Conservation (phyloP, 2,329 filamentous ascomycete genomes). For the Celoporthe dispersa region DNA sequence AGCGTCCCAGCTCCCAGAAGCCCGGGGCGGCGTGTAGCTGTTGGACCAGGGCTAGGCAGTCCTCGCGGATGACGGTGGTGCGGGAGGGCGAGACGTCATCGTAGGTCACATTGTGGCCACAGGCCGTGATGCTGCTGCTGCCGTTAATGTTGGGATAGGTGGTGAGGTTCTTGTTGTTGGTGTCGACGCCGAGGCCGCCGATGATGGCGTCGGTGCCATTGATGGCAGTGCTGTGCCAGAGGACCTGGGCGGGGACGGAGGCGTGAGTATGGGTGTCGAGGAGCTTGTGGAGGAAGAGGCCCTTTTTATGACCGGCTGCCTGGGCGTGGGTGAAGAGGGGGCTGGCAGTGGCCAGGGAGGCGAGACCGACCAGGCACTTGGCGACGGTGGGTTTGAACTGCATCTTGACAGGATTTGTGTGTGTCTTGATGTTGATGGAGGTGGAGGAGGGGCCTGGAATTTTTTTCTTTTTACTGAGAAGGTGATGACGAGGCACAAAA, state of each 20-base stretch:
- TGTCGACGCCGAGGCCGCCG: not conserved
- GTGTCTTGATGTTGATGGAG: not conserved
- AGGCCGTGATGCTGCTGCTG: constrained; percentile 13
- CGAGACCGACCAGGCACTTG: not conserved
- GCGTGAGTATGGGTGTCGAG: not conserved
- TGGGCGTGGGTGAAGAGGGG: not conserved
- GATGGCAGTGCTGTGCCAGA: constrained; percentile 8
- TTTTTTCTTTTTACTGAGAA: not conserved
- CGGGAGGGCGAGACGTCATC: constrained; percentile 15
- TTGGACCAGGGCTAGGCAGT: constrained; percentile 2
- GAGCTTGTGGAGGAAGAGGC: not conserved
- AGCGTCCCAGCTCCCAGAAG: constrained; percentile 14
- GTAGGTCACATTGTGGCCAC: constrained; percentile 8
- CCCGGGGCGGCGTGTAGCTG: constrained; percentile 4
- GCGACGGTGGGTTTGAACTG: not conserved
- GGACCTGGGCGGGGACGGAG: not conserved
- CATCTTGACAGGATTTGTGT: not conserved
- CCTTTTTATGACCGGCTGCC: too few relatives aligned
- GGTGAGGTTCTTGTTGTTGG: not conserved
- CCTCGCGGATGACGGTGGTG: constrained; percentile 15
- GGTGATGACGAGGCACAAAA: not conserved
- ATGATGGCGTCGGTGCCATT: not conserved
- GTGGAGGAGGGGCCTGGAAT: not conserved
- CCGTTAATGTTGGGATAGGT: not conserved
- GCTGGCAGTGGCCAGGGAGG: not conserved